Base-by-base conservation (phyloP, 805 yeast genomes). In the Candida pini region DNA sequence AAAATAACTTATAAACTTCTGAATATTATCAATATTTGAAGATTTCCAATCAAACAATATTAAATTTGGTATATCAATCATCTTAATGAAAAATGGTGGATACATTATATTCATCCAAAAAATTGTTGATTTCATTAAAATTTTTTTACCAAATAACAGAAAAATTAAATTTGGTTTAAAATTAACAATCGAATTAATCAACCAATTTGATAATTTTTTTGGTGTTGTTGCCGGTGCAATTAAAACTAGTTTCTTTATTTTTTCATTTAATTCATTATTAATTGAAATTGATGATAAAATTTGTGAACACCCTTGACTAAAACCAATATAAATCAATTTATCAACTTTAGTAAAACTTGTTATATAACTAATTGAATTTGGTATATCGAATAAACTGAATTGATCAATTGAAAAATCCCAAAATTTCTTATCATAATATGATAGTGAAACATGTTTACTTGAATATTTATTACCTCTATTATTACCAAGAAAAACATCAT, bases 391-490 rank as follows among this genome's bases (percentile, higher is more conserved):
- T 36, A 85, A 60, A 1, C 97, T 96, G 63, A 89, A 86, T 58
- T 90, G 95, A 60, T 90, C 97, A 28, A 90, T 69, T 26, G 92
- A 80, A 52, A 89, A 92, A 61, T 89, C 77, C 98, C 98, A 90
- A 57, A 87, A 92, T 39, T 66, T 63, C 4, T 58, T 53, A 2
- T 60, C 66, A 51, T 44, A 56, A 36, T 44, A 44, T 10, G 68
- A 63, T 29, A 63, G 53, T n/a, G 53, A 41, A 12, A 69, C 39
- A 58, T 90, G 96, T 48, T 88, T 88, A 40, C 81, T 78, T 3
- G 94, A 81, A 62, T 90, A 90, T 62, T 90, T 92, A 62, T 90
- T 92, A 9, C 96, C 96, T 38, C 96, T 69, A 52, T 86, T 87
- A 57, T 86, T 87, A 1, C 97, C 97, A 43, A 90, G 64, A 90